phyloP scores from a whole-genome alignment of 805 yeast genomes.

The Wickerhamiella parazyma region DNA sequence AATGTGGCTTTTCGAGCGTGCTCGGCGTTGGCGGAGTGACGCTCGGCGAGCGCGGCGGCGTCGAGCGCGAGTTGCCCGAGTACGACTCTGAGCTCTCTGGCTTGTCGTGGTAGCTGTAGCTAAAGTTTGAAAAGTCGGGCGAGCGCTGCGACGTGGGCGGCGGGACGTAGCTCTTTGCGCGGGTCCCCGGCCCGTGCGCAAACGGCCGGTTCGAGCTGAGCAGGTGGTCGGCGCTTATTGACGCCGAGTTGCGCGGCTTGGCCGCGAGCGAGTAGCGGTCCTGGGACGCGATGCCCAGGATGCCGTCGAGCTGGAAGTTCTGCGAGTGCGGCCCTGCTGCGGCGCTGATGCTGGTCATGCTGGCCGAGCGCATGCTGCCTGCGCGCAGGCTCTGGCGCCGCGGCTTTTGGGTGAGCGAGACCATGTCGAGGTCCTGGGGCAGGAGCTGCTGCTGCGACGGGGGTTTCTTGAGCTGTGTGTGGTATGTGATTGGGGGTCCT shows the following conservation, averaged over 20 bases:
- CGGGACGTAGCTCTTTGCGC: not conserved
- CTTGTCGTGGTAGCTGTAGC: constrained; percentile 3
- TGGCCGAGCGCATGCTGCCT: not conserved
- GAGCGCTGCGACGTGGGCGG: not conserved
- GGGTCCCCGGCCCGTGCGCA: constrained; percentile 10
- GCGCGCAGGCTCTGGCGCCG: constrained; percentile 2
- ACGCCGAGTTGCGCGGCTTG: constrained; percentile 5
- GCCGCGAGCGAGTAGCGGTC: constrained; percentile 23
- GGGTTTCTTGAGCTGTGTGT: constrained; percentile 47
- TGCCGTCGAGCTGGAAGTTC: constrained; percentile 23
- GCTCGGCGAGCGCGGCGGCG: constrained; percentile 12
- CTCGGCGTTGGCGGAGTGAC: constrained; percentile 13
- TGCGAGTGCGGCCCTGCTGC: constrained; percentile 20
- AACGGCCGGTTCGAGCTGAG: constrained; percentile 7
- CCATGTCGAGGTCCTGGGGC: constrained; percentile 15
- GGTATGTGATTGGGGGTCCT: constrained; percentile 32
- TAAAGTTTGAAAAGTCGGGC: constrained; percentile 20
- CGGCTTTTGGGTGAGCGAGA: constrained; percentile 9
- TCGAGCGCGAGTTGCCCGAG: constrained; percentile 10
- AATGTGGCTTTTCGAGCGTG: not conserved
- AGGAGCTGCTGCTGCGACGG: constrained; percentile 18
- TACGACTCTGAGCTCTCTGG: not conserved
- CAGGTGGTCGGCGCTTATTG: constrained; percentile 8
- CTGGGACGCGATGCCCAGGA: constrained; percentile 17
- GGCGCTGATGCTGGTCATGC: constrained; percentile 1